Evolutionary conservation across 2,329 filamentous ascomycete genomes (phyloP).

Genomic region (Aureobasidium melanogenum): DNA sequence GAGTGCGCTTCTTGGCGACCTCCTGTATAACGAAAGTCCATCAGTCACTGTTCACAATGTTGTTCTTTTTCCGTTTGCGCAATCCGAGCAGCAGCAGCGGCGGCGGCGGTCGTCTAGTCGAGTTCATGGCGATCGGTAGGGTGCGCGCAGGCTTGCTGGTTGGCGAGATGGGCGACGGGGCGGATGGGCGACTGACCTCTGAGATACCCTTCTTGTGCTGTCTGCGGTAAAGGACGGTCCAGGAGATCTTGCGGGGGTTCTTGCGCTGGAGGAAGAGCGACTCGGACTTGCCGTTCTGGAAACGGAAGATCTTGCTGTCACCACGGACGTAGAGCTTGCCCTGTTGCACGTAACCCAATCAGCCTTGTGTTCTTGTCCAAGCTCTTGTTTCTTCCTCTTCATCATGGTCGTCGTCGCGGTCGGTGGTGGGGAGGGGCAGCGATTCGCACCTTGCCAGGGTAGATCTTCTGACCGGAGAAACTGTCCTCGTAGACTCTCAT

Average conservation of each 20-base stretch:
- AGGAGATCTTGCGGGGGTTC: slow-evolving; percentile 99
- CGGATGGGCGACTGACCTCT: slow-evolving; percentile 63
- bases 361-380: slow-evolving; percentile 11
- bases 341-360: slow-evolving; percentile 41
- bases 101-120: neutral
- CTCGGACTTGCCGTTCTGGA: slow-evolving; percentile 99
- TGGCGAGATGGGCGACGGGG: neutral
- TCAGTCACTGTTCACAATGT: slow-evolving; percentile 7
- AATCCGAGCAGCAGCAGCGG: slow-evolving; percentile 6
- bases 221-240: slow-evolving; percentile 96
- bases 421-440: neutral
- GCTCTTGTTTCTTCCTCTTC: neutral
- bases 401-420: neutral
- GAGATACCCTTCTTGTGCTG: slow-evolving; percentile 99
- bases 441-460: slow-evolving; percentile 63
- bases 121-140: neutral
- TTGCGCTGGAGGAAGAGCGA: slow-evolving; percentile 99
- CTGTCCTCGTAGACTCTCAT: slow-evolving; percentile 73
- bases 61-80: neutral
- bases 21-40: slow-evolving; percentile 54
- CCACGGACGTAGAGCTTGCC: slow-evolving; percentile 99
- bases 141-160: neutral
- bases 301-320: slow-evolving; percentile 99
- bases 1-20: slow-evolving; percentile 98
- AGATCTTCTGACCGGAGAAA: slow-evolving; percentile 71